Evolutionary conservation across 345 rosid genomes (phyloP), one percentile per base, ranked within the genome.

Genomic region (Carallia brachiata): DNA sequence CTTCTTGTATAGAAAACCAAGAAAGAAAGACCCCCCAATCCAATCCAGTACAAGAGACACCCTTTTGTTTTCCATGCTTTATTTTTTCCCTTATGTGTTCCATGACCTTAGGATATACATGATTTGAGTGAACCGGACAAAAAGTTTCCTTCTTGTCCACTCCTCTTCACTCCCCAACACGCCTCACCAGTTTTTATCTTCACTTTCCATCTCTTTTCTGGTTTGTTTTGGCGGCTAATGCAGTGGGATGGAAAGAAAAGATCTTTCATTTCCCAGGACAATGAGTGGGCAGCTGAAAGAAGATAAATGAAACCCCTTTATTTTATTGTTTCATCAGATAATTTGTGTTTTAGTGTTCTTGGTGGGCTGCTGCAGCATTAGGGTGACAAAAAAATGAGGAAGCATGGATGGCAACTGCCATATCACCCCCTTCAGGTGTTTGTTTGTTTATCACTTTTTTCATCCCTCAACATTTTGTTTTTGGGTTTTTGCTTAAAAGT

Each of bases 361-460:
- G 77, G 70, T 70, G 70, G 73, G 73, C 67, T 76, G 73, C 77
- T 70, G 76, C 84, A 80, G 76, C 84, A 80, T 83, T 86, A 76
- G 64, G 71, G 69, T 13, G 36, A 10, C 23, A 23, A 16, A 36
- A 75, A 74, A 76, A 95, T 95, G 99, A 92, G 98, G 88, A 95
- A 90, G 81, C 86, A 95, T 78, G 99, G 99, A 82, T 95, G 99
- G 98, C 91, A 95, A 72, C 94, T 95, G 71, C 99, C 99, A 53
- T 89, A 92, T 55, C 99, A 95, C 67, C 98, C 99, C n/a, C 98
- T 95, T 61, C 99, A 95, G 97, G 99, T 88, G 36, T 16, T 70
- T 70, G 52, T 68, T 70, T 70, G 52, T 68, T 68, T 9, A 23
- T 9, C 32, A 13, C 27, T 61, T 62, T 7, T 55, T 2, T 7